Base-by-base conservation (phyloP, 129 eudicot genomes). In the Sambucus nigra region DNA sequence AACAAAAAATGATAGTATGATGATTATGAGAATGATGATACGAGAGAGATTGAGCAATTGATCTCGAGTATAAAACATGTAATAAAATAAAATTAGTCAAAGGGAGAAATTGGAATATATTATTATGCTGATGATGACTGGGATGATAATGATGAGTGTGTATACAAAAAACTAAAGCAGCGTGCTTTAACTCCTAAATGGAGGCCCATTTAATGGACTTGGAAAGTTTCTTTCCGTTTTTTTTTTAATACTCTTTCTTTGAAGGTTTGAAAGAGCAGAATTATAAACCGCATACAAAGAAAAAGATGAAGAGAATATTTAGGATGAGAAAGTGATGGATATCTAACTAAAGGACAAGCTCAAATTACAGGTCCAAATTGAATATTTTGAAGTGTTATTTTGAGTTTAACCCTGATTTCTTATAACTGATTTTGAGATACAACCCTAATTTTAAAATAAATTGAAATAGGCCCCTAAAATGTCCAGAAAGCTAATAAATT, bases 161-260 rank as follows among this genome's bases (percentile, higher is more conserved):
- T 53, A 66, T 24, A 65, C 48, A 68, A 75, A 78, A 75, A 68
- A 52, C 27, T 69, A 64, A 80, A 77, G 76, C 45, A 68, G 63
- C 21, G 42, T 41, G 70, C 76, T 77, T 71, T 70, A 71, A 65
- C 69, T 42, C 73, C 38, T 54, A 54, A 63, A 81, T 66, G 75
- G 71, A 71, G 73, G 66, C n/a, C 28, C 60, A 44, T 66, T 20
- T 32, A 54, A 12, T 45, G 65, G 29, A 68, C 21, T 63, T 35
- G 52, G 64, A 55, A n/a, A 25, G 46, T 61, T 40, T 52, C 45
- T 60, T 66, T 68, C 29, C 25, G 45, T 67, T 61, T 61, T 47
- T 32, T 47, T 38, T 47, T 50, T 39, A 39, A 40, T 45, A 45
- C 45, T 55, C 63, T 55, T 46, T 46, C 47, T 42, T 44, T 2